Conservation (phyloP, 306 rosid genomes). For the Prunus padus region DNA sequence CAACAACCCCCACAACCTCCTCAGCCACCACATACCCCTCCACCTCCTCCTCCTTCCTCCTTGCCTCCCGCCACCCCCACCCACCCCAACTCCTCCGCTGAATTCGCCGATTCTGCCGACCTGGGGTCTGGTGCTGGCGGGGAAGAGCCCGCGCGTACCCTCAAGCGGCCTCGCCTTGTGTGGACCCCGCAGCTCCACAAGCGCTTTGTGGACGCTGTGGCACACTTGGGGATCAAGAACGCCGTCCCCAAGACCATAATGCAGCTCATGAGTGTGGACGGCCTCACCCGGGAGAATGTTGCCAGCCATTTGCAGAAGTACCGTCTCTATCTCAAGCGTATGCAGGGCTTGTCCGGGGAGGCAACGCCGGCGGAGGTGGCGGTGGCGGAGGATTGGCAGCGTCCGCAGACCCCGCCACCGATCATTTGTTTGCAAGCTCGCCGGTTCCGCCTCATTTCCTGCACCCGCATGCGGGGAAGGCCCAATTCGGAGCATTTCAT, state of each 20-base stretch:
- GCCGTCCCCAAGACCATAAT: slow-evolving; percentile 98
- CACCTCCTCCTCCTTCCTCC: slow-evolving; percentile 29
- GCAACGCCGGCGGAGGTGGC: slow-evolving; percentile 29
- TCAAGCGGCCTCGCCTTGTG: slow-evolving; percentile 87
- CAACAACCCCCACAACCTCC: slow-evolving; percentile 35
- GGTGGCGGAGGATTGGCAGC: slow-evolving; percentile 35
- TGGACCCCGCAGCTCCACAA: slow-evolving; percentile 99
- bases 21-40: slow-evolving; percentile 12
- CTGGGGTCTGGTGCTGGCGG: slow-evolving; percentile 78
- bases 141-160: slow-evolving; percentile 95
- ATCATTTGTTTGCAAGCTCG: slow-evolving; percentile 84
- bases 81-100: slow-evolving; percentile 75
- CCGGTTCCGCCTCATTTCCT: slow-evolving; percentile 88
- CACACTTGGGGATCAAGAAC: slow-evolving; percentile 89
- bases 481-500: slow-evolving; percentile 77
- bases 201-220: slow-evolving; percentile 92
- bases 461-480: slow-evolving; percentile 49
- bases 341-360: slow-evolving; percentile 78
- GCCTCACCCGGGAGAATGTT: slow-evolving; percentile 91
- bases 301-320: slow-evolving; percentile 96
- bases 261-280: slow-evolving; percentile 99
- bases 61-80: slow-evolving; percentile 39
- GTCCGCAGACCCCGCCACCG: slow-evolving; percentile 68
- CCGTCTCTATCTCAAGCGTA: slow-evolving; percentile 87
- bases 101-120: slow-evolving; percentile 81